These are phyloP conservation scores for Tilletia horrida DNA, from an alignment of 1,284 basidiomycete species.

Conservation along the genomic window DNA sequence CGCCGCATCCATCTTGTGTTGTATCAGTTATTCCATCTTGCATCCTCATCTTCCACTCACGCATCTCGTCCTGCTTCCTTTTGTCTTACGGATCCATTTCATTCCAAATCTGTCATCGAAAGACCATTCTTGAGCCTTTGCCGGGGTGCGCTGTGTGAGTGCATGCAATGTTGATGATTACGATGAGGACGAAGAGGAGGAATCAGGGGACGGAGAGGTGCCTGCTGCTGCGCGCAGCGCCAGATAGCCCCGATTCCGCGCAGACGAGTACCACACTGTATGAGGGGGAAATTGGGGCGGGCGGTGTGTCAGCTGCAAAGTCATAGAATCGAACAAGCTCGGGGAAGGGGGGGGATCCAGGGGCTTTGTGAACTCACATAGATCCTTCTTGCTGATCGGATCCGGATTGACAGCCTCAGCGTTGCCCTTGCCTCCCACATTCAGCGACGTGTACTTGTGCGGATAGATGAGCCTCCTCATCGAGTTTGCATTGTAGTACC, in stretches of 20 bases:
- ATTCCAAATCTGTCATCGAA: too few species aligned
- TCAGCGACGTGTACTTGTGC: constrained; percentile 34
- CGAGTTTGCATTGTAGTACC: constrained; percentile 84
- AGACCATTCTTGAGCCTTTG: too few species aligned
- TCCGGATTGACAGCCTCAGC: constrained; percentile 39
- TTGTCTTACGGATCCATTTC: too few species aligned
- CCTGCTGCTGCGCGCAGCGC: constrained; percentile 22
- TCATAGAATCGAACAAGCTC: too few species aligned
- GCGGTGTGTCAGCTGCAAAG: not conserved
- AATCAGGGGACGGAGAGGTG: not conserved
- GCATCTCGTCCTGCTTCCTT: too few species aligned
- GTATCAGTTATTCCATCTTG: too few species aligned
- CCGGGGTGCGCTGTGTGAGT: too few species aligned
- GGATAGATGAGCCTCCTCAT: constrained; percentile 74
- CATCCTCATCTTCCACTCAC: too few species aligned
- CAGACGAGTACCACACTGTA: constrained; percentile 40
- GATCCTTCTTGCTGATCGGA: constrained; percentile 45
- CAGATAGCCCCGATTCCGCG: constrained; percentile 40
- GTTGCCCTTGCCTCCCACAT: constrained; percentile 30
- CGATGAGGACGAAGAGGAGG: not conserved
- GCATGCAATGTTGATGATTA: too few species aligned
- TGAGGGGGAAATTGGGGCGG: not conserved
- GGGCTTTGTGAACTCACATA: constrained; percentile 32
- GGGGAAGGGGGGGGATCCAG: not conserved
- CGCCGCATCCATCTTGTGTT: too few species aligned